Conservation (phyloP, 805 yeast genomes). For the Sugiyamaella lignohabitans region DNA sequence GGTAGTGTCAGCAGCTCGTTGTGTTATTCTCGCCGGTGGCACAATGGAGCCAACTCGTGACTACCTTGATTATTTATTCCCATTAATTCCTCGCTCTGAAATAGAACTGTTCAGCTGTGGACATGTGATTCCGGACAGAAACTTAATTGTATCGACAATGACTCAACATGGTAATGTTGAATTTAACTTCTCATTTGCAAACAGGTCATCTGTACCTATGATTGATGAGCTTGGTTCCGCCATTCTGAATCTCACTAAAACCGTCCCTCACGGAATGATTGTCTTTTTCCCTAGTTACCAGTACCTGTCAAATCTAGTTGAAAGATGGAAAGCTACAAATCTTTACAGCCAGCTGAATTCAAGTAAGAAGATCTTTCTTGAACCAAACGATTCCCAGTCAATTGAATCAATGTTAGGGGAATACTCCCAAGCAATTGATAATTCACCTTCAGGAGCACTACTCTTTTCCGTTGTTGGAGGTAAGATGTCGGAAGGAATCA, state of each 20-base stretch:
- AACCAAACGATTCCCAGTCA: constrained; percentile 39
- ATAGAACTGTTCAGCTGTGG: constrained; percentile 64
- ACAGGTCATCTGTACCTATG: constrained; percentile 44
- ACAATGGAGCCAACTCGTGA: constrained; percentile 90
- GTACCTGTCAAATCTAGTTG: constrained; percentile 49
- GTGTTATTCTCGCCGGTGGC: constrained; percentile 85
- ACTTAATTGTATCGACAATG: constrained; percentile 57
- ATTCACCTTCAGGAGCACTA: constrained; percentile 47
- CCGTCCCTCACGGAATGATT: constrained; percentile 70
- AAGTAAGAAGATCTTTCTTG: constrained; percentile 43
- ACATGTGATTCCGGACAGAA: constrained; percentile 71
- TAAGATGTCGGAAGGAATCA: constrained; percentile 86
- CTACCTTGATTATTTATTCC: constrained; percentile 58
- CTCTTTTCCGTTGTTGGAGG: constrained; percentile 89
- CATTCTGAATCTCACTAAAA: constrained; percentile 37
- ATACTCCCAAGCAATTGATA: constrained; percentile 41
- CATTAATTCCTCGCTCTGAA: constrained; percentile 39
- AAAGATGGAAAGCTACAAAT: constrained; percentile 43
- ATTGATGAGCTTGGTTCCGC: constrained; percentile 46
- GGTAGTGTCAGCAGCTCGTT: constrained; percentile 55
- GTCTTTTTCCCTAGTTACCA: constrained; percentile 80
- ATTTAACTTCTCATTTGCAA: constrained; percentile 65
- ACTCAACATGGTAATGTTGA: constrained; percentile 7
- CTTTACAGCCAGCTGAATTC: constrained; percentile 27
- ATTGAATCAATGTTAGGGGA: constrained; percentile 44